These are phyloP conservation scores for Orbilia brochopaga DNA, from an alignment of 2,329 filamentous ascomycete genomes.

Conservation along the genomic window DNA sequence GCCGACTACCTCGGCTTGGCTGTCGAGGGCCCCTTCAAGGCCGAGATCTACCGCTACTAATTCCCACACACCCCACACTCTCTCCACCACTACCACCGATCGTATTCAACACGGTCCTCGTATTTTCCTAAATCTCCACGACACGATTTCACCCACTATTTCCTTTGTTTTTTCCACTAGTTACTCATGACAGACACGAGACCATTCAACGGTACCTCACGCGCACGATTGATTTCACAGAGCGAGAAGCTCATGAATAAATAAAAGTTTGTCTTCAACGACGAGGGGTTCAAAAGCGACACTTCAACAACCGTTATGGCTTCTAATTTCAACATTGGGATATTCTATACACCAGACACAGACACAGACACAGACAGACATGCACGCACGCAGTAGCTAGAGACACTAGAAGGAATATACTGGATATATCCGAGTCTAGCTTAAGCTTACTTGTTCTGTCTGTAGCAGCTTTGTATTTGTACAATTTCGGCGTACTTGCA, in stretches of 20 bases:
- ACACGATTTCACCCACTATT: slow-evolving; percentile 38
- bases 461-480: slow-evolving; percentile 41
- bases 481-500: slow-evolving; percentile 40
- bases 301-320: slow-evolving; percentile 35
- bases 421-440: too few relatives aligned
- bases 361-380: slow-evolving; percentile 6
- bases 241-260: slow-evolving; percentile 21
- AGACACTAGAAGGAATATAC: slow-evolving; percentile 1
- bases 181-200: slow-evolving; percentile 38
- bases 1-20: slow-evolving; percentile 91
- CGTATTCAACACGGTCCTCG: slow-evolving; percentile 15
- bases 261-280: slow-evolving; percentile 49
- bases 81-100: neutral
- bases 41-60: slow-evolving; percentile 82
- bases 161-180: slow-evolving; percentile 51
- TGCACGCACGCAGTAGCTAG: neutral
- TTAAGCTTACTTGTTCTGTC: slow-evolving; percentile 4
- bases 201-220: slow-evolving; percentile 56
- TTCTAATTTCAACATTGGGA: slow-evolving; percentile 46
- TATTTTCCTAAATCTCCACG: slow-evolving; percentile 8
- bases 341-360: slow-evolving; percentile 42
- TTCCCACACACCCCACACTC: slow-evolving; percentile 33
- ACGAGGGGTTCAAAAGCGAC: slow-evolving; percentile 49
- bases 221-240: slow-evolving; percentile 51
- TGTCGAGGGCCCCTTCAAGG: slow-evolving; percentile 91